Evolutionary conservation across 2,329 filamentous ascomycete species (phyloP).

Genomic region (Hymenoscyphus fructigenus): DNA sequence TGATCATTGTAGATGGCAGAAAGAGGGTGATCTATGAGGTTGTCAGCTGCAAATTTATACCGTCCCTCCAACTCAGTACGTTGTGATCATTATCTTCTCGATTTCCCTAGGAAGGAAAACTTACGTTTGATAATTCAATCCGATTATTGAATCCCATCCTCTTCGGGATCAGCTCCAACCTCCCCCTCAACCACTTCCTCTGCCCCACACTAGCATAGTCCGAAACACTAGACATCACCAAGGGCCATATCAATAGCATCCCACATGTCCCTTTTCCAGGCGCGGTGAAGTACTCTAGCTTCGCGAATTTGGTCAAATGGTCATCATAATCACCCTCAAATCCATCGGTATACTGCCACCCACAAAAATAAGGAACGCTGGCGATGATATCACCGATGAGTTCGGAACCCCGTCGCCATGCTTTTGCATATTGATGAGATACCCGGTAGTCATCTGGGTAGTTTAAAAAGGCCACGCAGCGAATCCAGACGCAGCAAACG

Average conservation of each 20-base stretch:
- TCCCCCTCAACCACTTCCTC: conserved; percentile 51
- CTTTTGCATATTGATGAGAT: conserved; percentile 57
- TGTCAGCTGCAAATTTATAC: not conserved
- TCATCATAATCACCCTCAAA: conserved; percentile 24
- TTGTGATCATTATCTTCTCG: too few relatives aligned
- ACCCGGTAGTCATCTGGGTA: not conserved
- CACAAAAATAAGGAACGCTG: conserved; percentile 54
- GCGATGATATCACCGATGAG: conserved; percentile 57
- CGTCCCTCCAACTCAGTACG: not conserved
- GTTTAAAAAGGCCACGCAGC: not conserved
- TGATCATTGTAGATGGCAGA: not conserved
- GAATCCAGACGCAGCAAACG: conserved; percentile 42
- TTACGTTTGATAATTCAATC: not conserved
- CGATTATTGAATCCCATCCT: conserved; percentile 55
- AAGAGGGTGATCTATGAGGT: not conserved
- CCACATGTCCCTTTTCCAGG: conserved; percentile 50
- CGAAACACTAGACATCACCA: conserved; percentile 51
- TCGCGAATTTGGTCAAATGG: conserved; percentile 51
- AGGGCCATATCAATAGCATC: conserved; percentile 58
- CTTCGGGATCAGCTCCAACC: conserved; percentile 52
- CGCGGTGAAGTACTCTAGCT: conserved; percentile 27
- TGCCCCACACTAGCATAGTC: conserved; percentile 59
- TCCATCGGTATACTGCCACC: conserved; percentile 50
- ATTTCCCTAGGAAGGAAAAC: not conserved
- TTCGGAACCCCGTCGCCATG: conserved; percentile 48